These are phyloP conservation scores for Hymenoscyphus fraxineus DNA, from an alignment of 2,329 filamentous ascomycete genomes.

Conservation along the genomic window DNA sequence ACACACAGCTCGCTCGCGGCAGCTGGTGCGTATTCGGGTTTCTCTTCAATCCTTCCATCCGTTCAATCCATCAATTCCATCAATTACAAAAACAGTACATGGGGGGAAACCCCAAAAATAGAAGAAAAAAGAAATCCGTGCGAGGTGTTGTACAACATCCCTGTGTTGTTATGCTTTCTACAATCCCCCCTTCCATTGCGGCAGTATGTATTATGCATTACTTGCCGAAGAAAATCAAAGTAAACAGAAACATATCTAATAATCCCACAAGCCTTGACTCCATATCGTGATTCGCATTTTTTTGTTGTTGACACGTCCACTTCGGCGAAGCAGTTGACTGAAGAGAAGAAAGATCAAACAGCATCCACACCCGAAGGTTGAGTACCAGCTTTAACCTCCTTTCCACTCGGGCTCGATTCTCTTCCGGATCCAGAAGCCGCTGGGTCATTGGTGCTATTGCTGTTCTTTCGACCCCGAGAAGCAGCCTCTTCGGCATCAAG, in stretches of 20 bases:
- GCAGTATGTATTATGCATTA: constrained; percentile 4
- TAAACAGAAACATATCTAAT: not conserved
- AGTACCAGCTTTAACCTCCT: constrained; percentile 18
- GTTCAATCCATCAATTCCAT: too few relatives aligned
- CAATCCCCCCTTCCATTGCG: not conserved
- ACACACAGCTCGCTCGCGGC: too few relatives aligned
- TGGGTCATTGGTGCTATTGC: constrained; percentile 10
- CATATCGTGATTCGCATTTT: constrained; percentile 12
- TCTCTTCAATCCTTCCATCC: too few relatives aligned
- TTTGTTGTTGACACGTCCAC: not conserved
- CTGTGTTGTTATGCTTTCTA: not conserved
- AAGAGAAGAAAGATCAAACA: not conserved
- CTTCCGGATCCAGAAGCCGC: constrained; percentile 17
- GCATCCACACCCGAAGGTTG: constrained; percentile 6
- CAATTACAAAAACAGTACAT: too few relatives aligned
- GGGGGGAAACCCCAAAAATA: too few relatives aligned
- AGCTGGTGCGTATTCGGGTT: too few relatives aligned
- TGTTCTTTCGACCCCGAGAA: constrained; percentile 24
- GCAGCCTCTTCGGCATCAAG: constrained; percentile 52
- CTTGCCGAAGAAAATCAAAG: not conserved
- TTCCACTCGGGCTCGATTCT: constrained; percentile 32
- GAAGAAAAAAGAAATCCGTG: not conserved
- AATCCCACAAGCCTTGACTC: not conserved
- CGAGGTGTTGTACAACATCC: not conserved
- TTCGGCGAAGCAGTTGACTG: not conserved